These are phyloP conservation scores for Anthracocystis panici-leucophaei DNA, from an alignment of 1,284 basidiomycete species.

Conservation along the genomic window DNA sequence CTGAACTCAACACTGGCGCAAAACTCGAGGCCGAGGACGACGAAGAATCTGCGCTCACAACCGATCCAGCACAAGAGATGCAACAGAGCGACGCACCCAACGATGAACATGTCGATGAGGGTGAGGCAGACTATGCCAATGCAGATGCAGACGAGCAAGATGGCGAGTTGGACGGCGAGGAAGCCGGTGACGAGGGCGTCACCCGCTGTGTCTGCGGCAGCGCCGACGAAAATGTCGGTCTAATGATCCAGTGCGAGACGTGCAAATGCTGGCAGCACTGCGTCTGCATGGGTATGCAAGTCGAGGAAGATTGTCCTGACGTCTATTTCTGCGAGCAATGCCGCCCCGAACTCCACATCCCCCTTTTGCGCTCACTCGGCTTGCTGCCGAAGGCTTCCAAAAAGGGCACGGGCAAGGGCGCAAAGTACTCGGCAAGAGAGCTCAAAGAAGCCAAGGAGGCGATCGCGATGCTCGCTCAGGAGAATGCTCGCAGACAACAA, in stretches of 20 bases:
- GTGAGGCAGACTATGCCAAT: slow-evolving; percentile 27
- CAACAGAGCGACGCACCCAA: neutral
- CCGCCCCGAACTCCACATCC: slow-evolving; percentile 82
- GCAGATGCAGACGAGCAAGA: slow-evolving; percentile 46
- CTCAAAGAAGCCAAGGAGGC: slow-evolving; percentile 67
- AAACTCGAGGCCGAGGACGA: slow-evolving; percentile 26
- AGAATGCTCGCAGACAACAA: slow-evolving; percentile 61
- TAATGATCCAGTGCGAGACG: slow-evolving; percentile 97
- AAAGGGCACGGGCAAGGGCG: slow-evolving; percentile 52
- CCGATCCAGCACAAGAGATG: slow-evolving; percentile 5
- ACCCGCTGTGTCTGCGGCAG: slow-evolving; percentile 95
- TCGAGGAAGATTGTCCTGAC: slow-evolving; percentile 77
- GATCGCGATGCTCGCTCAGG: slow-evolving; percentile 59
- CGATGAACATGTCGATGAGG: slow-evolving; percentile 18
- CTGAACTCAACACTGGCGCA: slow-evolving; percentile 9
- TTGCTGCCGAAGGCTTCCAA: slow-evolving; percentile 56
- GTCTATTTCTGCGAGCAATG: slow-evolving; percentile 92
- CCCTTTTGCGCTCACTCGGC: slow-evolving; percentile 64
- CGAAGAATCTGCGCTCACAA: neutral
- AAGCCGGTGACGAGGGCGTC: slow-evolving; percentile 79
- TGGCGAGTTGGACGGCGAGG: slow-evolving; percentile 70
- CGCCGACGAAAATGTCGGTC: slow-evolving; percentile 75
- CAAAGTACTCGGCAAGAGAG: slow-evolving; percentile 58
- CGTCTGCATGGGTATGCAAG: slow-evolving; percentile 91
- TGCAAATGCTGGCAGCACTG: slow-evolving; percentile 99